phyloP scores from a whole-genome alignment of 495 filamentous ascomycete species.

The Chaetomium cochliodes region DNA sequence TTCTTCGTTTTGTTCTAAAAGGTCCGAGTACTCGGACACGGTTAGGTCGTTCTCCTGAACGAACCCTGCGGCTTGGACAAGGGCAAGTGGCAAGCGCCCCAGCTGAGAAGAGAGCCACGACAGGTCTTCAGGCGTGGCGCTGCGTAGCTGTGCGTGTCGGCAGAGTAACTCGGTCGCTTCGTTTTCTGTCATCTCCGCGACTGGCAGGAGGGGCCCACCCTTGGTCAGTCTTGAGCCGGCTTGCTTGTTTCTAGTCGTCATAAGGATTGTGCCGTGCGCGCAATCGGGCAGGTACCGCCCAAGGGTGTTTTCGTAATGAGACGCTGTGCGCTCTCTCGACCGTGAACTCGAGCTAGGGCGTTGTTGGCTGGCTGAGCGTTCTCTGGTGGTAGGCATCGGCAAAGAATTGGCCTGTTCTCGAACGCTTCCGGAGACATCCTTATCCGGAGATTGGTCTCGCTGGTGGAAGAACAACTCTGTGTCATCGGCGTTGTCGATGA shows the following conservation, averaged over 20 bases:
- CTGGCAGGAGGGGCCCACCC: background rate
- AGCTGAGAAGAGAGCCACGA: conserved; percentile 39
- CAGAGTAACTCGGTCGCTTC: background rate
- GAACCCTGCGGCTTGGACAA: too few species aligned
- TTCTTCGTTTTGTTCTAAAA: too few species aligned
- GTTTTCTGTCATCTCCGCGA: background rate
- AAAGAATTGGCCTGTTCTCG: too few species aligned
- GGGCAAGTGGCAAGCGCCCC: conserved; percentile 47
- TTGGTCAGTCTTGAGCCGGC: background rate
- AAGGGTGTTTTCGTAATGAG: conserved; percentile 15
- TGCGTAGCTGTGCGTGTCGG: background rate
- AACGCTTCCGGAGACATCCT: too few species aligned
- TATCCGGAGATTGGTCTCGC: background rate
- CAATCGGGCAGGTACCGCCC: conserved; percentile 39
- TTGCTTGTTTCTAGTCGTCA: conserved; percentile 41
- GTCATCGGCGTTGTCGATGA: conserved; percentile 52
- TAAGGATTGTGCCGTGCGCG: conserved; percentile 38
- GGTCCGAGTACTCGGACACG: too few species aligned
- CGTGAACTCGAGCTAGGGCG: too few species aligned
- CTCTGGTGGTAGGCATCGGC: too few species aligned
- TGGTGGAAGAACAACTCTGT: background rate
- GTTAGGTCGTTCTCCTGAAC: too few species aligned
- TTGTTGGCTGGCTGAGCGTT: too few species aligned
- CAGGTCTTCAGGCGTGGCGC: background rate
- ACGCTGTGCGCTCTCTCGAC: too few species aligned